Conservation (phyloP, 257 asterid species). For the Schizonepeta tenuifolia region DNA sequence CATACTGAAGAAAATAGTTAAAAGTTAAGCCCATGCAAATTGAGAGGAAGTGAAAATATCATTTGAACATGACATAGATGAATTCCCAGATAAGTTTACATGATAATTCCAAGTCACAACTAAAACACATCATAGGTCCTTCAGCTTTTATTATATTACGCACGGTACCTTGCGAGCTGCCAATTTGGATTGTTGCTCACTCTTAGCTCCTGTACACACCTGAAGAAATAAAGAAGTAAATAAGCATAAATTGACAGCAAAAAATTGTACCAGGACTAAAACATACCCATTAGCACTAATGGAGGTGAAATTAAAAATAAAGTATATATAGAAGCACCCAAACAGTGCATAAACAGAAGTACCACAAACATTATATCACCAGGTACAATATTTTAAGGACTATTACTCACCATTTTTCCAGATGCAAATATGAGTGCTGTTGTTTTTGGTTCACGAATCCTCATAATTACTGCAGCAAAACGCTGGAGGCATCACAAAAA, state of each 20-base stretch:
- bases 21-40: not conserved
- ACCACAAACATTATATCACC: not conserved
- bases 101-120: slow-evolving; percentile 2
- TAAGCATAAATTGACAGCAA: not conserved
- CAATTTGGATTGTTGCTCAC: slow-evolving; percentile 76
- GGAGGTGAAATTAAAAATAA: too few relatives aligned
- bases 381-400: not conserved
- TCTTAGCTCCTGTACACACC: slow-evolving; percentile 89
- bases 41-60: slow-evolving; percentile 17
- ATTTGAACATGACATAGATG: slow-evolving; percentile 1
- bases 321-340: not conserved
- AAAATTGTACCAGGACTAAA: not conserved
- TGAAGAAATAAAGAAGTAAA: slow-evolving; percentile 24
- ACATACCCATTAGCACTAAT: not conserved
- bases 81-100: not conserved
- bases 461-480: slow-evolving; percentile 88
- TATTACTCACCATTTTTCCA: slow-evolving; percentile 69
- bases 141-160: not conserved
- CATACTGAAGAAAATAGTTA: slow-evolving; percentile 50
- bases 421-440: slow-evolving; percentile 80
- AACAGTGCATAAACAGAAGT: not conserved
- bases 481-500: slow-evolving; percentile 50
- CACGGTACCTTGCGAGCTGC: slow-evolving; percentile 74
- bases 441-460: slow-evolving; percentile 79
- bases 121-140: not conserved